These are phyloP conservation scores for Dimocarpus longan DNA, from an alignment of 345 rosid species.

Conservation along the genomic window DNA sequence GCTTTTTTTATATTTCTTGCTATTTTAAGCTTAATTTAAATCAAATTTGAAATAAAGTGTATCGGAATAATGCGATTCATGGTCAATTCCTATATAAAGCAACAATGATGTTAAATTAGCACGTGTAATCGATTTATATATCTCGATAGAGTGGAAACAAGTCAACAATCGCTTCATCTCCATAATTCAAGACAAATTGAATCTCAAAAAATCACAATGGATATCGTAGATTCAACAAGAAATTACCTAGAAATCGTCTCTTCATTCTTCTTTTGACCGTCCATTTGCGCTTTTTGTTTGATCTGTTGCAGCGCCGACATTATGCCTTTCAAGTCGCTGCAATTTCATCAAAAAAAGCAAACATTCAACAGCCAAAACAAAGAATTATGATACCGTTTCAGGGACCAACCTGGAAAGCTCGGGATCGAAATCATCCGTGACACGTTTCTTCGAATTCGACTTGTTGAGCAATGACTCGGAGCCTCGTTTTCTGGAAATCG, in stretches of 20 bases:
- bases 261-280: constrained; percentile 82
- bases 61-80: neutral
- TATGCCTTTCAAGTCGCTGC: constrained; percentile 80
- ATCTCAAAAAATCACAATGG: neutral
- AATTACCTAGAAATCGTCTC: constrained; percentile 78
- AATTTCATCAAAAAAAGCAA: neutral
- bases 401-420: constrained; percentile 58
- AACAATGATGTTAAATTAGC: neutral
- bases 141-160: no score
- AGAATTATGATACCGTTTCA: neutral
- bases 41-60: neutral
- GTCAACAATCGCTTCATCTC: neutral
- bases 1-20: neutral
- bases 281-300: constrained; percentile 73
- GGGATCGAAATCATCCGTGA: constrained; percentile 55
- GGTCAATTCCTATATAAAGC: neutral
- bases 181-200: neutral
- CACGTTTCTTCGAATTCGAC: constrained; percentile 40
- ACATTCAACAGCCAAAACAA: neutral
- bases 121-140: neutral
- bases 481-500: constrained; percentile 44
- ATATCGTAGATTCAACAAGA: neutral
- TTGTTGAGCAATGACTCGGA: constrained; percentile 41
- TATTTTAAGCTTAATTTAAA: neutral
- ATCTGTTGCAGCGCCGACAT: constrained; percentile 83